Evolutionary conservation across 2,329 filamentous ascomycete genomes (phyloP).

Genomic region (Xylaria polymorpha): DNA sequence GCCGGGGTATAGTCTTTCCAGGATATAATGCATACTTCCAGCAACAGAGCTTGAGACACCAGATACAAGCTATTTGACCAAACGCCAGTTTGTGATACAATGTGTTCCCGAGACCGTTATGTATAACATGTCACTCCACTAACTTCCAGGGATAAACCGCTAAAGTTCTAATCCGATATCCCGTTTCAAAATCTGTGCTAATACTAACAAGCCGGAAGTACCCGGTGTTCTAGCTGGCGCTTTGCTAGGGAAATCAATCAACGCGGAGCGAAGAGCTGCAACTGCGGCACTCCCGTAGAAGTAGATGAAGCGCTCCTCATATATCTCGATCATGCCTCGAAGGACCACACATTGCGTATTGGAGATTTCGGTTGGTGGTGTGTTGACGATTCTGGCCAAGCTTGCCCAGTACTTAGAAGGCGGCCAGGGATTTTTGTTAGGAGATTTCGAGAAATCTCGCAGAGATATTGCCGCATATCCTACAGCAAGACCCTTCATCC

Average conservation of each 20-base stretch:
- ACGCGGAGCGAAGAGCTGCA: conserved; percentile 75
- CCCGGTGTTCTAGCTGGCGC: conserved; percentile 61
- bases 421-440: conserved; percentile 78
- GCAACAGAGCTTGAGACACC: conserved; percentile 39
- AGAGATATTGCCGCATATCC: conserved; percentile 87
- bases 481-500: conserved; percentile 84
- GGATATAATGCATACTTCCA: conserved; percentile 19
- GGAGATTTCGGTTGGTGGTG: conserved; percentile 73
- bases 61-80: conserved; percentile 40
- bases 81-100: conserved; percentile 36
- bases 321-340: conserved; percentile 76
- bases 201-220: conserved; percentile 63
- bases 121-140: conserved; percentile 32
- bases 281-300: conserved; percentile 84
- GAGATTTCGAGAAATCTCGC: conserved; percentile 80
- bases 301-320: conserved; percentile 78
- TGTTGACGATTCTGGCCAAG: conserved; percentile 80
- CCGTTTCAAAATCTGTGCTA: conserved; percentile 64
- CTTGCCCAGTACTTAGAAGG: conserved; percentile 85
- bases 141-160: conserved; percentile 11
- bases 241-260: conserved; percentile 77
- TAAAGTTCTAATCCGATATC: conserved; percentile 62
- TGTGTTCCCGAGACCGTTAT: conserved; percentile 27
- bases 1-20: conserved; percentile 14
- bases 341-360: conserved; percentile 79